Base-by-base conservation (phyloP, 208 protist species). In the Wallacemonas sp. region DNA sequence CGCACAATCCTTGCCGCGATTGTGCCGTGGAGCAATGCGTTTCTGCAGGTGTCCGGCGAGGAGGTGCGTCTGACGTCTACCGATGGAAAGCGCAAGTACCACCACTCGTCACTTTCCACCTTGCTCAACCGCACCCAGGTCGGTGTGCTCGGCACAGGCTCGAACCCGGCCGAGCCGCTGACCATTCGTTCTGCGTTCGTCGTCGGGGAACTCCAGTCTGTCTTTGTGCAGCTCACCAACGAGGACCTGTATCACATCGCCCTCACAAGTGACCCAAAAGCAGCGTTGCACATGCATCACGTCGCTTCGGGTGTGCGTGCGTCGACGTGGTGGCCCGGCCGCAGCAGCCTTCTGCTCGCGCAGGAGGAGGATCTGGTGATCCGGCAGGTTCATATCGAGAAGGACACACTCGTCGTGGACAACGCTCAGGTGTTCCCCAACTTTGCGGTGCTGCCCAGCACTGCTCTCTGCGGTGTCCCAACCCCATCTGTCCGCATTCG, bases 21-120 rank as follows among this genome's bases (percentile, higher is more conserved):
- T 22, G 34, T 91, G 22, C 49, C 71, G 39, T 85, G 72, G 77
- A 45, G 79, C 3, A 41, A 62, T 14, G 82, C 78, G 2, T 63
- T 96, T 11, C 58, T 96, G 26, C 91, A 96, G 59, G 74, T 96
- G 2, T 93, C 88, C 4, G 87, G 88, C 36, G 66, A 62, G 39
- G 83, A 96, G 62, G 41, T 90, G 27, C 72, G 78, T 14, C 66
- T 94, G 17, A 63, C 86, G 31, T 86, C 91, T 0, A 21, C 47
- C 5, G 84, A 96, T 53, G 88, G 84, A 5, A 83, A 70, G 63
- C 71, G 69, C 0, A 66, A 69, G 34, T 54, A 79, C 27, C 71
- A 79, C n/a, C 55, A 60, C 34, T 61, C 72, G 33, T 22, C 33
- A 39, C 69, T 87, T 30, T n/a, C 61, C 2, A 12, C 49, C 11